Conservation (phyloP, 768 basidiomycete genomes). For the Exidia glandulosa region DNA sequence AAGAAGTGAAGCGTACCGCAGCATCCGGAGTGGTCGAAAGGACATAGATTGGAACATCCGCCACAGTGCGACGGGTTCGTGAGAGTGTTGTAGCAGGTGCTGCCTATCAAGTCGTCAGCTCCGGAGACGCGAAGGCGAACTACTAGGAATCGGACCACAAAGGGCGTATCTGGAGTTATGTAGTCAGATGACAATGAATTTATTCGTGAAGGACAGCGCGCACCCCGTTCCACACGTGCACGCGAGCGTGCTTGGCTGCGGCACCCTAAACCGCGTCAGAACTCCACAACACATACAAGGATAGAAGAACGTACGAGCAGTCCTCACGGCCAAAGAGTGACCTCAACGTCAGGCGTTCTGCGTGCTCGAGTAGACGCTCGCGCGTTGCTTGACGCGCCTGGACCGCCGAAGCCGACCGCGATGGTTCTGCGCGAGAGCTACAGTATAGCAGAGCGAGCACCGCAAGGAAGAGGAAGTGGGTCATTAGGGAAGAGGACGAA, state of each 20-base stretch:
- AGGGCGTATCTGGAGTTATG: neutral
- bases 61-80: neutral
- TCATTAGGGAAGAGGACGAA: too few relatives aligned
- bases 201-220: too few relatives aligned
- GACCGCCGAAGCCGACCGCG: too few relatives aligned
- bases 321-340: neutral
- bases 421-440: too few relatives aligned
- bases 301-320: neutral
- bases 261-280: neutral
- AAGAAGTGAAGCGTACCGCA: neutral
- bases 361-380: neutral
- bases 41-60: neutral
- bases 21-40: neutral
- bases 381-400: neutral
- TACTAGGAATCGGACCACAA: neutral
- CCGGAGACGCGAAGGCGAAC: neutral
- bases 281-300: neutral
- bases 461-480: too few relatives aligned
- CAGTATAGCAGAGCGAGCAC: too few relatives aligned
- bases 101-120: neutral
- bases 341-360: neutral
- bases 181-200: neutral
- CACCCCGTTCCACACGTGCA: neutral
- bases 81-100: neutral
- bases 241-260: neutral